phyloP scores from a whole-genome alignment of 208 protist species.

The Acanthamoeba culbertsoni region DNA sequence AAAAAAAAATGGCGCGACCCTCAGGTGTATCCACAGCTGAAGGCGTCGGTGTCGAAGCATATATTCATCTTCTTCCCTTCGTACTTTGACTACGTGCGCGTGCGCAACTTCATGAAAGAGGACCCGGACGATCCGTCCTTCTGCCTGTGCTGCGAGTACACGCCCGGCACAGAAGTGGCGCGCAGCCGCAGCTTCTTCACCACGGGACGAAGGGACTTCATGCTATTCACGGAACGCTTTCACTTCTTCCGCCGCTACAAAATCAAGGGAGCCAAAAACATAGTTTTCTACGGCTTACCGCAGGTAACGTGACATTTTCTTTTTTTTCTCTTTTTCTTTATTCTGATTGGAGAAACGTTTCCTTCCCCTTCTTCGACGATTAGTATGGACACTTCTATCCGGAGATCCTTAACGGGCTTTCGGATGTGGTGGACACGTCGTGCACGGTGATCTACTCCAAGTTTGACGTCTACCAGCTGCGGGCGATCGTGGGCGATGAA shows the following conservation, averaged over 20 bases:
- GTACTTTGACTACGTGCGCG: constrained; percentile 95
- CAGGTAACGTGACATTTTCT: neutral
- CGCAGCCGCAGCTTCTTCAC: constrained; percentile 76
- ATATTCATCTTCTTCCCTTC: constrained; percentile 91
- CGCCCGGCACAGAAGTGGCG: constrained; percentile 28
- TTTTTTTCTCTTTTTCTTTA: neutral
- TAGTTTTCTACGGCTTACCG: constrained; percentile 95
- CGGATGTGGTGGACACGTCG: constrained; percentile 38
- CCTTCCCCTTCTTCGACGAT: neutral
- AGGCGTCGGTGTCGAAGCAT: constrained; percentile 55
- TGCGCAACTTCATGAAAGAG: constrained; percentile 94
- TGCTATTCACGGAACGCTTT: constrained; percentile 95
- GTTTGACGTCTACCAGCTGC: constrained; percentile 91
- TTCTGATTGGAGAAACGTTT: neutral
- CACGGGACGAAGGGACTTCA: constrained; percentile 85
- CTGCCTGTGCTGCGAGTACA: constrained; percentile 92
- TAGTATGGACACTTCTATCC: constrained; percentile 92
- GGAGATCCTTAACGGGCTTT: constrained; percentile 86
- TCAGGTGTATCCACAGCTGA: constrained; percentile 55
- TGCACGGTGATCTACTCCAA: constrained; percentile 88
- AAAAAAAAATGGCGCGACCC: too few relatives aligned
- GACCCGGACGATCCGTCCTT: constrained; percentile 87
- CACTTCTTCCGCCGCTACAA: constrained; percentile 95
- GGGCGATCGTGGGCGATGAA: constrained; percentile 89
- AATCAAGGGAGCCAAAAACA: constrained; percentile 89